Percentiles rank a stretch among this genome's conserved stretches.
Evolutionary conservation across 2,329 filamentous ascomycete species (phyloP).

Genomic region (Colletotrichum sp.): DNA sequence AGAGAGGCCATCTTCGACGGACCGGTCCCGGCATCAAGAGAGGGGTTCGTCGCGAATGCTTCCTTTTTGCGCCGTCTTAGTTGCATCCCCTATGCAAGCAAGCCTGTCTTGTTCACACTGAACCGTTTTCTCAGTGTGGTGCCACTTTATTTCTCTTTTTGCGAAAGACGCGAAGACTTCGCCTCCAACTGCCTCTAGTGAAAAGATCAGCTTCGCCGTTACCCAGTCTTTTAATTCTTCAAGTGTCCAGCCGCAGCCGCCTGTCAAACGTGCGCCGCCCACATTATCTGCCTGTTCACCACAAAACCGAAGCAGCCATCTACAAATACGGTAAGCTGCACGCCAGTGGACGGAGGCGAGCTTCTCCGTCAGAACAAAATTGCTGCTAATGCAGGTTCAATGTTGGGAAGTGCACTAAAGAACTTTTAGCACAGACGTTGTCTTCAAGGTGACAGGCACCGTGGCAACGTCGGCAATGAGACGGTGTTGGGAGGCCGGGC

Average conservation of each 20-base stretch:
- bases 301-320: background rate
- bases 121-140: background rate
- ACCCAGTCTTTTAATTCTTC: background rate
- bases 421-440: background rate
- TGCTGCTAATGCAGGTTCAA: background rate
- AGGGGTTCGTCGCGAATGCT: background rate
- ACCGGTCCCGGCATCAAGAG: background rate
- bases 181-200: background rate
- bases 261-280: slow-evolving; percentile 1
- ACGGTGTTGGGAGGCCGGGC: background rate
- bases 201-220: background rate
- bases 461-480: background rate
- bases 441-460: background rate
- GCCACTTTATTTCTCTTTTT: background rate
- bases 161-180: background rate
- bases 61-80: background rate
- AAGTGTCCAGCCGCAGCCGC: background rate
- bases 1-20: background rate
- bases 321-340: background rate
- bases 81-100: background rate
- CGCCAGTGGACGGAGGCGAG: background rate
- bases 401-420: background rate
- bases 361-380: background rate
- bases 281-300: background rate
- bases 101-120: background rate